Evolutionary conservation across 768 basidiomycete genomes (phyloP), one percentile per base, ranked within the genome.

Genomic region (Rhodocollybia butyracea): DNA sequence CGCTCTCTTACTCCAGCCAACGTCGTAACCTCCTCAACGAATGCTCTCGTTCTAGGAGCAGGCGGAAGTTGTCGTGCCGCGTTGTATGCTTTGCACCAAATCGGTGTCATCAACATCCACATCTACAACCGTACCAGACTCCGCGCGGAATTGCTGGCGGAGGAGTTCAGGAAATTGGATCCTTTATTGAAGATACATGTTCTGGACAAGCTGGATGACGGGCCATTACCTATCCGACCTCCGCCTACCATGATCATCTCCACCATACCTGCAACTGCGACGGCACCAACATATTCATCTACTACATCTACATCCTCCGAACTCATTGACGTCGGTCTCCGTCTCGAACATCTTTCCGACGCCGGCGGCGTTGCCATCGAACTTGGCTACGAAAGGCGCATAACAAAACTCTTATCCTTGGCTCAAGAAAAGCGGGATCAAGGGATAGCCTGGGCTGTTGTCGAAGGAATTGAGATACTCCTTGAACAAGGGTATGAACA

Each of bases 61-160:
- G 89, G 90, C 4, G 89, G 89, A 3, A 91, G 89, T 0, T 82
- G 85, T 46, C 84, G 90, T 22, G 89, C 89, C 2, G 87, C 90
- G 5, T 75, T 91, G 55, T 91, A 87, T 63, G 88, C 89, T 0
- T 69, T 91, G 34, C 77, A 86, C 68, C 71, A 75, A 51, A 68
- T 88, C 3, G 85, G 86, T 15, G 73, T 84, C 51, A 65, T 74
- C 36, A 74, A 73, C 8, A 83, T 91, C 62, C 85, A 83, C 67
- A 68, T 92, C 43, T 90, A 76, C 73, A 92, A 91, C 69, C 77
- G 90, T 41, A 91, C 88, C 0, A 63, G 60, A n/a, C 65, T 58
- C 15, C 84, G 84, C 60, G 89, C 88, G 2, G 71, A 82, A 61
- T 74, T 71, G 31, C 71, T 92, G 32, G 81, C 77, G 15, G 62